These are phyloP conservation scores for Penicillium argentinense DNA, from an alignment of 495 filamentous ascomycete species.

Conservation along the genomic window DNA sequence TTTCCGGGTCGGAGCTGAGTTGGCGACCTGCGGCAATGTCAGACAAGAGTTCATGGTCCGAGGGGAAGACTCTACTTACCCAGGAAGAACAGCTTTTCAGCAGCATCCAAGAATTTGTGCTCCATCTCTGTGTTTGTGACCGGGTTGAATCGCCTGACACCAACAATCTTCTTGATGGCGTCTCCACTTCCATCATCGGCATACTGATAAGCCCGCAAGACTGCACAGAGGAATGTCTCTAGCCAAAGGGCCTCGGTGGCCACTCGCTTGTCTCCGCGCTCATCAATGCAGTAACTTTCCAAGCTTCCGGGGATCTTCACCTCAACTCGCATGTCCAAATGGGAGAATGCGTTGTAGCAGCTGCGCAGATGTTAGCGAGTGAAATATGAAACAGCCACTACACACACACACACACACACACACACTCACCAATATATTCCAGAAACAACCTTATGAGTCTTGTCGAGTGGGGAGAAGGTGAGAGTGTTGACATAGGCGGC, in stretches of 20 bases:
- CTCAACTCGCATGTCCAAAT: constrained; percentile 96
- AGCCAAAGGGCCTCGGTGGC: constrained; percentile 94
- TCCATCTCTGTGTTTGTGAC: constrained; percentile 96
- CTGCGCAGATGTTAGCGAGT: constrained; percentile 43
- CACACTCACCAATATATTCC: constrained; percentile 92
- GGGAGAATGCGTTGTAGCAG: constrained; percentile 99
- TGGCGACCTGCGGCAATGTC: constrained; percentile 69
- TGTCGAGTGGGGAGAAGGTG: constrained; percentile 82
- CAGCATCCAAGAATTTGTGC: constrained; percentile 93
- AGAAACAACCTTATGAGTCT: constrained; percentile 86
- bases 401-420: too few relatives aligned
- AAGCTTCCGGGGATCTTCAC: constrained; percentile 94
- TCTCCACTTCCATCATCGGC: constrained; percentile 93
- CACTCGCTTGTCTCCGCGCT: constrained; percentile 88
- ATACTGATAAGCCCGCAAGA: constrained; percentile 91
- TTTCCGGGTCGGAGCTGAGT: constrained; percentile 93
- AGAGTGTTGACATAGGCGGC: constrained; percentile 98
- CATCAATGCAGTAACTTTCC: constrained; percentile 94
- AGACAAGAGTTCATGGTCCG: constrained; percentile 9
- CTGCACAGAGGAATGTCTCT: constrained; percentile 93
- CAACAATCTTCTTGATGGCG: constrained; percentile 88
- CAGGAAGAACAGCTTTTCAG: constrained; percentile 91
- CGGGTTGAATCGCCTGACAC: constrained; percentile 92
- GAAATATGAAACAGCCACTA: constrained; percentile 11
- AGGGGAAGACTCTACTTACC: constrained; percentile 48